phyloP scores from a whole-genome alignment of 202 grass and related monocot genomes.

The Zizania palustris region DNA sequence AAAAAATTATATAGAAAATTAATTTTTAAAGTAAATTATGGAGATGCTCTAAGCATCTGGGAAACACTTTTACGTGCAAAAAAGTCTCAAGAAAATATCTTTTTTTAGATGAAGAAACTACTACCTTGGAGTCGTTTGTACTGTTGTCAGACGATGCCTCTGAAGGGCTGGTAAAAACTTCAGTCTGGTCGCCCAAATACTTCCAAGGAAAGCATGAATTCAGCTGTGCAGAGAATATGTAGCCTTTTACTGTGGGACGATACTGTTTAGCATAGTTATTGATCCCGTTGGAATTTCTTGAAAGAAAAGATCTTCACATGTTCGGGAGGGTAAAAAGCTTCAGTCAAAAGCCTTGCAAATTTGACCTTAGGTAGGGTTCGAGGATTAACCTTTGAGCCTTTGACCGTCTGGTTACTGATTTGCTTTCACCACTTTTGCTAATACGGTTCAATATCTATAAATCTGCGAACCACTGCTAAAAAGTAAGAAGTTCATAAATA shows the following conservation, averaged over 20 bases:
- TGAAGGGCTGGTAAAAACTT: slow-evolving; percentile 23
- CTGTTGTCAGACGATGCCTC: not conserved
- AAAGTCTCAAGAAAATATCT: not conserved
- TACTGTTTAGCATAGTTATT: slow-evolving; percentile 13
- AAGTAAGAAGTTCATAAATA: not conserved
- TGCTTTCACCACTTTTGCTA: not conserved
- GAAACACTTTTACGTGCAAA: not conserved
- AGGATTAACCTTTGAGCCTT: slow-evolving; percentile 26
- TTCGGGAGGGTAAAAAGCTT: slow-evolving; percentile 15
- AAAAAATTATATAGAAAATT: too few species aligned
- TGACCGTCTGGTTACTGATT: not conserved
- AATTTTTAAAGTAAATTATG: too few species aligned
- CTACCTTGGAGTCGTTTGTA: not conserved
- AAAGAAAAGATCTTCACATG: slow-evolving; percentile 31
- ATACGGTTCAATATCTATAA: not conserved
- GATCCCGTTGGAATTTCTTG: not conserved
- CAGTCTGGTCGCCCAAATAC: slow-evolving; percentile 35
- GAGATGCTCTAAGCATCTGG: not conserved
- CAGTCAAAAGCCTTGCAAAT: slow-evolving; percentile 44
- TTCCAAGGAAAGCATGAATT: slow-evolving; percentile 39
- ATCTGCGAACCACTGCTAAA: not conserved
- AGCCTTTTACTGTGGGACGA: slow-evolving; percentile 34
- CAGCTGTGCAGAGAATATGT: slow-evolving; percentile 41
- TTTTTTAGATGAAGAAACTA: too few species aligned
- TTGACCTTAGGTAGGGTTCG: slow-evolving; percentile 13